phyloP scores from a whole-genome alignment of 257 asterid species.

The Nicotiana undulata region DNA sequence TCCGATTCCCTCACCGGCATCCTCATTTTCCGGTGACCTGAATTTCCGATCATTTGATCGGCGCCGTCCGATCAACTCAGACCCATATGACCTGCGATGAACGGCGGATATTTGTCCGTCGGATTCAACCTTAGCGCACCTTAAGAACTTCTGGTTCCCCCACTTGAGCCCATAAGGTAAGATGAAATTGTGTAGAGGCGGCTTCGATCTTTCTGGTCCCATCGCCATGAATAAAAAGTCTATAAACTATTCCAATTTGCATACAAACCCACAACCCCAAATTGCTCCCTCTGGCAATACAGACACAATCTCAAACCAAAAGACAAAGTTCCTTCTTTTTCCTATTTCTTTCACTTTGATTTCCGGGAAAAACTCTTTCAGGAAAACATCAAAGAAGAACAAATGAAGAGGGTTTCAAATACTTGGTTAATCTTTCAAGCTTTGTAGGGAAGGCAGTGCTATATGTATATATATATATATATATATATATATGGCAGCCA shows the following conservation, averaged over 20 bases:
- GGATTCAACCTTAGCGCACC: constrained; percentile 62
- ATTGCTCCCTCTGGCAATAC: not conserved
- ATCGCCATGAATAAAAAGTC: constrained; percentile 20
- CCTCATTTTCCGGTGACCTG: constrained; percentile 9
- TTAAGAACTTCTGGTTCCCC: constrained; percentile 61
- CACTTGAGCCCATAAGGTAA: constrained; percentile 52
- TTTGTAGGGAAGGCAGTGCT: not conserved
- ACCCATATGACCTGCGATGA: constrained; percentile 19
- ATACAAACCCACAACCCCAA: not conserved
- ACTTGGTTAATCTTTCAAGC: not conserved
- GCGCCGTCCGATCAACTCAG: constrained; percentile 19
- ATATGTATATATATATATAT: constrained; percentile 1
- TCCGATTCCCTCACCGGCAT: constrained; percentile 35
- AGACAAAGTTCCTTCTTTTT: not conserved
- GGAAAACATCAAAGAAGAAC: no score
- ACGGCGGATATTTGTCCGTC: constrained; percentile 26
- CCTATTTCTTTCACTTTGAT: not conserved
- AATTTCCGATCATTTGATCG: constrained; percentile 9
- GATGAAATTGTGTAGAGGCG: constrained; percentile 61
- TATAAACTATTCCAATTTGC: not conserved
- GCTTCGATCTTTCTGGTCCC: constrained; percentile 50
- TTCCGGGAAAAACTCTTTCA: not conserved
- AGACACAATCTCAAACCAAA: not conserved
- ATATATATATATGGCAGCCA: constrained; percentile 13
- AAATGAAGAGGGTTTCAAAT: no score